Base-by-base conservation (phyloP, 495 filamentous ascomycete genomes). In the Tuber microsphaerosporum region DNA sequence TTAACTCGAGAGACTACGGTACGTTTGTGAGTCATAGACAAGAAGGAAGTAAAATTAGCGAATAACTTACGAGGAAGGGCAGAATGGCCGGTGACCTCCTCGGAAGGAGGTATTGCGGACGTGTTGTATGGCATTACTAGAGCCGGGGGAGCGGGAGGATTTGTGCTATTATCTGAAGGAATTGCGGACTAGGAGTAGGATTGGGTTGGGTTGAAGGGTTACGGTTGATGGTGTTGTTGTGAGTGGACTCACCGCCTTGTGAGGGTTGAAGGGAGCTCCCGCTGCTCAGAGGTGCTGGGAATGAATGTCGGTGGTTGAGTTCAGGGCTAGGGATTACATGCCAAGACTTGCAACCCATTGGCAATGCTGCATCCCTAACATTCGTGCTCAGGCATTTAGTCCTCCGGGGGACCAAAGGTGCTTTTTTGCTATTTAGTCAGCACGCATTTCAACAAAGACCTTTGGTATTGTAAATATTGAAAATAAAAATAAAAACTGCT, bases 71-170 rank as follows among this genome's bases (percentile, higher is more conserved):
- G 86, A 44, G 95, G 96, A 12, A 99, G 89, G 75, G 91, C 89
- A 19, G 91, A 91, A 76, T 92, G 89, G 79, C 96, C 95, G 16
- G 92, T 95, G 73, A 91, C 89, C 85, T 97, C 93, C 79, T 92
- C 90, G 56, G 91, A 84, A 69, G 91, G 92, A 76, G 88, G 88
- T 74, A 95, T 95, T 44, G 92, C 90, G 1, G 90, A 88, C 77
- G 91, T 93, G 84, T 97, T 97, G 86, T 97, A 94, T 39, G 94
- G 90, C 94, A 97, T 97, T 42, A 42, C 81, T 65, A 5, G 26
- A 7, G 34, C 56, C 56, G 14, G 14, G 56, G 3, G 6, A 14
- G 22, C 12, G 14, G 56, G 56, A 34, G 56, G 26, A 34, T 65
- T 8, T 34, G 56, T 34, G 26, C 26, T 6, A 34, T 34, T 65